These are phyloP conservation scores for Aspergillus puulaauensis DNA, from an alignment of 2,329 filamentous ascomycete genomes.

Conservation along the genomic window DNA sequence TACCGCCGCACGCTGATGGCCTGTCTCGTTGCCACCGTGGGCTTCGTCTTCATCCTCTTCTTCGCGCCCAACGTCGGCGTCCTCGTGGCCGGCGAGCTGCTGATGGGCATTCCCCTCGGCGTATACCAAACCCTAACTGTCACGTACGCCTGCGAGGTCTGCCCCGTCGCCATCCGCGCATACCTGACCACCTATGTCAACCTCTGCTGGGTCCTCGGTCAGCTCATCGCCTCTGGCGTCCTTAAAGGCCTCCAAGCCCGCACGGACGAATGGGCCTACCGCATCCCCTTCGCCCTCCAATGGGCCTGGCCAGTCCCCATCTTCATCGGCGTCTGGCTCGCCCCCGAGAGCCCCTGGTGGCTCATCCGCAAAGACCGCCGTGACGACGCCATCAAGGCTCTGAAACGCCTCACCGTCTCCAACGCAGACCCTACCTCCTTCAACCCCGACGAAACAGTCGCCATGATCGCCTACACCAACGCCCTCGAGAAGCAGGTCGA, in stretches of 20 bases:
- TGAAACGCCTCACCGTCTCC: constrained; percentile 30
- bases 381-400: constrained; percentile 34
- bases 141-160: constrained; percentile 43
- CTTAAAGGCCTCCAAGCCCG: constrained; percentile 43
- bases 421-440: background rate
- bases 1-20: constrained; percentile 30
- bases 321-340: constrained; percentile 41
- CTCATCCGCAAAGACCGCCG: constrained; percentile 37
- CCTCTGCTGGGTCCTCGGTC: constrained; percentile 44
- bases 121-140: constrained; percentile 46
- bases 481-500: constrained; percentile 25
- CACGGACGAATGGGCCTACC: constrained; percentile 48
- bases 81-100: constrained; percentile 46
- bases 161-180: constrained; percentile 36
- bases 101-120: constrained; percentile 49
- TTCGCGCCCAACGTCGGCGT: constrained; percentile 44
- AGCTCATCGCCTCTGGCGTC: constrained; percentile 49
- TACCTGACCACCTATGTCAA: constrained; percentile 43
- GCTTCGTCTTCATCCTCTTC: constrained; percentile 49
- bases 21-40: constrained; percentile 41
- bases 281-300: constrained; percentile 50
- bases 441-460: constrained; percentile 19
- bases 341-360: constrained; percentile 50
- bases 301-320: constrained; percentile 53
- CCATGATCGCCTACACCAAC: constrained; percentile 42